These are phyloP conservation scores for Ceriops decandra DNA, from an alignment of 345 rosid genomes.

Conservation along the genomic window DNA sequence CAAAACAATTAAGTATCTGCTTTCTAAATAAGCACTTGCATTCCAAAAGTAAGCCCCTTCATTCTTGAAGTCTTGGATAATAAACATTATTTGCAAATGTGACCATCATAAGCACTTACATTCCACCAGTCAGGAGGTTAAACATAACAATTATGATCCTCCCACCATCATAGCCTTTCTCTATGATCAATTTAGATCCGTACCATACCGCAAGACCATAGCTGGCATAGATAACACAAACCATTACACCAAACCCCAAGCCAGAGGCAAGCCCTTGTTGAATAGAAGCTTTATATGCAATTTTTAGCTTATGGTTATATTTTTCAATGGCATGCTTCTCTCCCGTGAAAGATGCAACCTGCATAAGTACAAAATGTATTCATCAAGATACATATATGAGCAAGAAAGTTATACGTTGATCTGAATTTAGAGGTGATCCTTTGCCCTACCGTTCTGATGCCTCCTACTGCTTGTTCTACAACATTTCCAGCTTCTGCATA, in stretches of 20 bases:
- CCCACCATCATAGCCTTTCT: slow-evolving; percentile 73
- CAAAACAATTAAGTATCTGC: neutral
- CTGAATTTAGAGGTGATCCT: neutral
- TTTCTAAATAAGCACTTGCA: neutral
- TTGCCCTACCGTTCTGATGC: slow-evolving; percentile 69
- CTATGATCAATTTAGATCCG: slow-evolving; percentile 58
- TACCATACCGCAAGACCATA: slow-evolving; percentile 73
- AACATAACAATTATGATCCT: slow-evolving; percentile 60
- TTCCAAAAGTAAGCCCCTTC: neutral
- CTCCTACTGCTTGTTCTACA: slow-evolving; percentile 81
- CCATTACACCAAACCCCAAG: slow-evolving; percentile 51
- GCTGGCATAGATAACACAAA: slow-evolving; percentile 41
- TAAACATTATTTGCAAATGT: neutral
- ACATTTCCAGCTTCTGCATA: slow-evolving; percentile 82
- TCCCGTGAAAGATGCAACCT: slow-evolving; percentile 82
- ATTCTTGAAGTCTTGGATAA: neutral
- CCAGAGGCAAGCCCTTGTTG: slow-evolving; percentile 79
- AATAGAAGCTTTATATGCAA: slow-evolving; percentile 50
- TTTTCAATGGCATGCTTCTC: slow-evolving; percentile 71
- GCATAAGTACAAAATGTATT: neutral
- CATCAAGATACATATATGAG: neutral
- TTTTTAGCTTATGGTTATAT: slow-evolving; percentile 50
- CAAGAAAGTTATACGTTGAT: neutral
- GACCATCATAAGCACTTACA: slow-evolving; percentile 39
- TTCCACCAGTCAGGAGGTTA: slow-evolving; percentile 67